Evolutionary conservation across 805 yeast genomes (phyloP).

Genomic region (Candida saitoana): DNA sequence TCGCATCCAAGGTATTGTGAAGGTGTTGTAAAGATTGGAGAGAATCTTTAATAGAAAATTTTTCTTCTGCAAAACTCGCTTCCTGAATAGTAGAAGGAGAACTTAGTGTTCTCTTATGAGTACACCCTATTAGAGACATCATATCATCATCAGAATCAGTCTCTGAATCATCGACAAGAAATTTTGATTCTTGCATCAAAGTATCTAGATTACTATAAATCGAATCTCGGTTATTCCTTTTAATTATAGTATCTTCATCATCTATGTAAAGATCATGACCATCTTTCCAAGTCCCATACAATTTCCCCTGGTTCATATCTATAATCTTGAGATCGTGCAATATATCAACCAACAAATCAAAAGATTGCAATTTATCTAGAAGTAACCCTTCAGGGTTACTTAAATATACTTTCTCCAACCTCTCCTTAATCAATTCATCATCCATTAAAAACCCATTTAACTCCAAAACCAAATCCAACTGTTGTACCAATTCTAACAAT

Average conservation of each 20-base stretch:
- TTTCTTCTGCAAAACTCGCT: background rate
- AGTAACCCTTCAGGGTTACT: background rate
- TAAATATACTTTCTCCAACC: background rate
- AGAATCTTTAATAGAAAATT: constrained; percentile 1
- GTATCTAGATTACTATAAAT: background rate
- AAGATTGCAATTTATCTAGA: constrained; percentile 10
- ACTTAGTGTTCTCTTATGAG: constrained; percentile 3
- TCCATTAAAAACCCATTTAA: background rate
- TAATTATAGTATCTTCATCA: background rate
- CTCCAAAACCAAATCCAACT: constrained; percentile 1
- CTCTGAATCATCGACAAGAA: background rate
- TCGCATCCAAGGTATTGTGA: background rate
- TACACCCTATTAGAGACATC: background rate
- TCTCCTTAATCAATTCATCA: background rate
- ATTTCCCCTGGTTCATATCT: constrained; percentile 11
- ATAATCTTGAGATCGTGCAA: constrained; percentile 17
- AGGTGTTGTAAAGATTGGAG: background rate
- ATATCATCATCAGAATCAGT: constrained; percentile 1
- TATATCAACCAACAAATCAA: constrained; percentile 10
- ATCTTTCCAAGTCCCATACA: constrained; percentile 15
- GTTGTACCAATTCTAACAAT: constrained; percentile 2
- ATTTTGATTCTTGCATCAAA: background rate
- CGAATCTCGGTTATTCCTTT: background rate
- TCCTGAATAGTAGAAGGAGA: constrained; percentile 5
- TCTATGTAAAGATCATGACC: background rate